Percentiles rank a stretch among this genome's conserved stretches.
Conservation (phyloP, 805 yeast species). For the Dipodascopsis uninucleata region DNA sequence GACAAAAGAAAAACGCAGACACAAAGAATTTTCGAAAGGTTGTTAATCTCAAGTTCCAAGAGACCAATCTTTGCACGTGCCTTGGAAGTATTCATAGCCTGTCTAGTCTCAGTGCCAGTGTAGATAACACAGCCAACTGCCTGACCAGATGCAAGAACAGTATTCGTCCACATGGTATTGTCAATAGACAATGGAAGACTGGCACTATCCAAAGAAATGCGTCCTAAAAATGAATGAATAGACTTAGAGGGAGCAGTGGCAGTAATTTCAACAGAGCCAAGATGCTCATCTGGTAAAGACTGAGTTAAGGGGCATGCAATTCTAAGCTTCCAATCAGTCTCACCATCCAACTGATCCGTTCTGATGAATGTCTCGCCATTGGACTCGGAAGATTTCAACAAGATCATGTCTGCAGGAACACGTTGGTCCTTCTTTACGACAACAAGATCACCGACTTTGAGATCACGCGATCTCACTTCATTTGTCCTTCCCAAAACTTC, state of each 20-base stretch:
- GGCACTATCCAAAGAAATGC: constrained; percentile 52
- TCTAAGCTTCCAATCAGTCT: constrained; percentile 92
- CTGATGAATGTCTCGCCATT: constrained; percentile 87
- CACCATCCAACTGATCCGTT: constrained; percentile 98
- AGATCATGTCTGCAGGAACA: constrained; percentile 88
- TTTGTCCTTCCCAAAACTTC: constrained; percentile 48
- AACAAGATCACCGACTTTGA: constrained; percentile 84
- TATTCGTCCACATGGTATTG: constrained; percentile 96
- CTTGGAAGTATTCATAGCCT: constrained; percentile 85
- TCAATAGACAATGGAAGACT: constrained; percentile 73
- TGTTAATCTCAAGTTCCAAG: constrained; percentile 85
- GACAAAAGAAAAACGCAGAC: constrained; percentile 78
- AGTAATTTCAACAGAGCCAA: constrained; percentile 49
- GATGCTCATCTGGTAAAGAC: constrained; percentile 22
- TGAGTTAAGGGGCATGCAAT: constrained; percentile 28
- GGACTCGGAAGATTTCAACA: constrained; percentile 75
- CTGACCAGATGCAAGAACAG: constrained; percentile 91
- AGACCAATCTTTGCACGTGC: constrained; percentile 87
- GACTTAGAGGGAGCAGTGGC: constrained; percentile 81
- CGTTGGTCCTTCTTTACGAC: constrained; percentile 74
- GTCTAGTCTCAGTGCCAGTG: constrained; percentile 92
- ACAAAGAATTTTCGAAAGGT: constrained; percentile 82
- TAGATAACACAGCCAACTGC: constrained; percentile 84
- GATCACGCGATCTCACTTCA: constrained; percentile 51
- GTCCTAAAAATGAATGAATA: constrained; percentile 76